phyloP scores from a whole-genome alignment of 805 yeast genomes.

The Barnettozyma pratensis region DNA sequence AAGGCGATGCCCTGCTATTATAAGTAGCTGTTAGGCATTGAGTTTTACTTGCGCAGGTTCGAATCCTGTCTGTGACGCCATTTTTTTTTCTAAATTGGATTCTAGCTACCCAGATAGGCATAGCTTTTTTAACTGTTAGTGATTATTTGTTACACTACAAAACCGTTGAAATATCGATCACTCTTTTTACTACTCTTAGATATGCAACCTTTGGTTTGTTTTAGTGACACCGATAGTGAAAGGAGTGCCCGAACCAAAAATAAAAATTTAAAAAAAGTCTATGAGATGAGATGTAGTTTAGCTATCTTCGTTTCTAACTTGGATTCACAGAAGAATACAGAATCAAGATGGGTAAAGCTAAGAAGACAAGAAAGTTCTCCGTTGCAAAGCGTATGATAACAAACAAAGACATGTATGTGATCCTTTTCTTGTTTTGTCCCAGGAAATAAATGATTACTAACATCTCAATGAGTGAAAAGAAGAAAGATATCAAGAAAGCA shows the following conservation, averaged over 20 bases:
- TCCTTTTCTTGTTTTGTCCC: background rate
- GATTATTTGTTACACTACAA: no score
- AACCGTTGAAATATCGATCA: no score
- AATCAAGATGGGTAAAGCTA: slow-evolving; percentile 82
- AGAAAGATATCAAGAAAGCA: slow-evolving; percentile 33
- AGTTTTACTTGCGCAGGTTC: slow-evolving; percentile 97
- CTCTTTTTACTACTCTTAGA: no score
- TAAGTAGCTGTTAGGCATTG: slow-evolving; percentile 65
- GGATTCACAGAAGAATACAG: no score
- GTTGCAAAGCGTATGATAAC: slow-evolving; percentile 77
- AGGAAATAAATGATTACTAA: slow-evolving; percentile 1
- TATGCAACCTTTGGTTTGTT: no score
- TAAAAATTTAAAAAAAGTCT: no score
- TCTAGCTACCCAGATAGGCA: no score
- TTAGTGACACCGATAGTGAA: no score
- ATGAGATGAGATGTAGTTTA: no score
- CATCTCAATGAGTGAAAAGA: slow-evolving; percentile 29
- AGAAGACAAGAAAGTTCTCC: slow-evolving; percentile 96
- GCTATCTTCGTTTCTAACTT: no score
- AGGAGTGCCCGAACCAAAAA: no score
- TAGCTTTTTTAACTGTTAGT: no score
- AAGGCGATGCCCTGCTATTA: slow-evolving; percentile 88
- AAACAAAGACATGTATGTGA: slow-evolving; percentile 54
- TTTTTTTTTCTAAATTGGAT: slow-evolving; percentile 35
- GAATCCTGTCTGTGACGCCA: slow-evolving; percentile 98